phyloP scores from a whole-genome alignment of 352 stramenopile species.

The Phytophthora cactorum region DNA sequence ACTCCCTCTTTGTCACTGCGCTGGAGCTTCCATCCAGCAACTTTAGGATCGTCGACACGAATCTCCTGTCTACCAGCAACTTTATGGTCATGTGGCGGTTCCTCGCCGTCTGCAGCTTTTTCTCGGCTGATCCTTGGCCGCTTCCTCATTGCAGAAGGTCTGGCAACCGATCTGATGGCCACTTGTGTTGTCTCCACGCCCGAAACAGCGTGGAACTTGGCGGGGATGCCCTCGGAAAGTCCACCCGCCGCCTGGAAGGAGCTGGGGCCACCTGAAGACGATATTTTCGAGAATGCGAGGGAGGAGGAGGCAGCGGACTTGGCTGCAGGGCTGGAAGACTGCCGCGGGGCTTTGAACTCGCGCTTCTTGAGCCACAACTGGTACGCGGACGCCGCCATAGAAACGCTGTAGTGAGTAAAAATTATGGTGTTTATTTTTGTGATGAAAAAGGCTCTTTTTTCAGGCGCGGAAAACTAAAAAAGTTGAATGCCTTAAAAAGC shows the following conservation, averaged over 20 bases:
- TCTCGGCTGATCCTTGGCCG: slow-evolving; percentile 3
- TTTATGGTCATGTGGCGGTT: background rate
- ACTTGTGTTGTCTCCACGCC: slow-evolving; percentile 13
- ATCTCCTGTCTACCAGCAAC: background rate
- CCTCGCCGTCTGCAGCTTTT: background rate
- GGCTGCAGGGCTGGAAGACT: background rate
- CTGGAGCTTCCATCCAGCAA: slow-evolving; percentile 8
- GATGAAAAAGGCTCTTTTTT: too few relatives aligned
- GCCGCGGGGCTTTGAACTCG: slow-evolving; percentile 35
- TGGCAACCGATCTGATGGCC: slow-evolving; percentile 22
- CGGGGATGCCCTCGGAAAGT: background rate
- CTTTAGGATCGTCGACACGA: background rate
- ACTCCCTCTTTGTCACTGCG: background rate
- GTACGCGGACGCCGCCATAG: slow-evolving; percentile 36
- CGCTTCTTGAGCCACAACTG: slow-evolving; percentile 51
- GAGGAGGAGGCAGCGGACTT: background rate
- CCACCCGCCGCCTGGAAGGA: background rate
- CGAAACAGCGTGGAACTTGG: slow-evolving; percentile 19
- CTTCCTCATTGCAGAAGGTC: slow-evolving; percentile 9
- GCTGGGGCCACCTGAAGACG: background rate
- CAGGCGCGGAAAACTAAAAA: too few relatives aligned
- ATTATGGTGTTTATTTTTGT: too few relatives aligned
- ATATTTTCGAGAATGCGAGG: background rate
- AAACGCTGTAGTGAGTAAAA: background rate
- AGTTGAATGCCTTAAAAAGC: too few relatives aligned